Conservation (phyloP, 2,329 filamentous ascomycete genomes). For the Pseudogymnoascus sp. region DNA sequence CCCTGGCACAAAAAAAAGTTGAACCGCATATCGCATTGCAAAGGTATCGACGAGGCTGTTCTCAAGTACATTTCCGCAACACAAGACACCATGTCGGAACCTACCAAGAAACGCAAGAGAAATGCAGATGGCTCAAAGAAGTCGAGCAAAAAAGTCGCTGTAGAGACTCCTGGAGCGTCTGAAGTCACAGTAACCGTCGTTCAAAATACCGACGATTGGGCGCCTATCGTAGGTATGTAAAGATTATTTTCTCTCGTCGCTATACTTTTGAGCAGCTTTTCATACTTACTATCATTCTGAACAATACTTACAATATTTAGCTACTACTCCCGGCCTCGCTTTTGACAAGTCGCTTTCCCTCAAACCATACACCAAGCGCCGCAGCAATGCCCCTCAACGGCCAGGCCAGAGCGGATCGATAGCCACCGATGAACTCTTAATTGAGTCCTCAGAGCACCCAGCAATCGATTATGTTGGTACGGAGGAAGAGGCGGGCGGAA, state of each 20-base stretch:
- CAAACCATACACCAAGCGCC: conserved; percentile 25
- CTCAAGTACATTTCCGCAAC: conserved; percentile 6
- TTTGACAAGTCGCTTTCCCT: conserved; percentile 26
- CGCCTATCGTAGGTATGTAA: conserved; percentile 44
- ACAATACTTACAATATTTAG: conserved; percentile 17
- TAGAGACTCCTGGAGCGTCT: conserved; percentile 31
- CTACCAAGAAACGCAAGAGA: conserved; percentile 43
- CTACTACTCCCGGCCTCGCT: conserved; percentile 27
- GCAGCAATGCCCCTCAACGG: conserved; percentile 19
- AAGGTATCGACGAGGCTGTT: conserved; percentile 1
- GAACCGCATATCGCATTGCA: not conserved
- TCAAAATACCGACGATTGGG: conserved; percentile 37
- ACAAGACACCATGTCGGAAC: conserved; percentile 21
- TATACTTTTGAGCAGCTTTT: not conserved
- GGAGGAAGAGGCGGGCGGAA: conserved; percentile 38
- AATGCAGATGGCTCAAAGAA: conserved; percentile 30
- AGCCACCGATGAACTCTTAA: conserved; percentile 39
- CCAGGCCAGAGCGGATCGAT: conserved; percentile 21
- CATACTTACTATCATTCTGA: not conserved
- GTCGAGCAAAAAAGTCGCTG: conserved; percentile 45
- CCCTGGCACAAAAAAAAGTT: conserved; percentile 11
- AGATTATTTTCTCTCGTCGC: not conserved
- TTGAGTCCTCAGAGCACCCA: conserved; percentile 49
- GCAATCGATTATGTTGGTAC: conserved; percentile 52
- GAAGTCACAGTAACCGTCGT: conserved; percentile 40